Conservation (phyloP, 495 filamentous ascomycete genomes). For the Podospora conica region DNA sequence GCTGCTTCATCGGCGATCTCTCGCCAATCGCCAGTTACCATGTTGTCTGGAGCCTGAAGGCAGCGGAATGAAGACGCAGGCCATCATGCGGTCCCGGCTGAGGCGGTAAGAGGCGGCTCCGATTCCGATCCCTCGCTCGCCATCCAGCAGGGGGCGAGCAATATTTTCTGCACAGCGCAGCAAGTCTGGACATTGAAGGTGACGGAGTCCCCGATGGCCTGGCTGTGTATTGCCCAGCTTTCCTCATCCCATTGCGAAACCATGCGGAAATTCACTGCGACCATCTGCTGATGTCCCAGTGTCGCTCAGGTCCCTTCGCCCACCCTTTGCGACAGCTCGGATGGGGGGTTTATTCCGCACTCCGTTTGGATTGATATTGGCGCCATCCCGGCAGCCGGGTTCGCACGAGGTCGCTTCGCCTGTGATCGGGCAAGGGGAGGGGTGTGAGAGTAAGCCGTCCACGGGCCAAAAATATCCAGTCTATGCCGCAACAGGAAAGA, state of each 20-base stretch:
- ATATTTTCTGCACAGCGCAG: conserved; percentile 7
- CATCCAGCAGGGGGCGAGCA: neutral
- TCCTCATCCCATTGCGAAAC: neutral
- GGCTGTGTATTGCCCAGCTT: neutral
- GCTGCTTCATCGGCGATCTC: neutral
- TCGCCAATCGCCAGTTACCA: neutral
- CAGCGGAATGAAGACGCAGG: neutral
- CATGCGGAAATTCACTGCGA: neutral
- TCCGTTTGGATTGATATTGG: neutral
- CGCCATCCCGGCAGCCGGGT: conserved; percentile 3
- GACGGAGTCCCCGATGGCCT: neutral
- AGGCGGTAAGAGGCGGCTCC: conserved; percentile 3
- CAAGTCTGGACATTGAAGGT: neutral
- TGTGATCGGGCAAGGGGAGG: neutral
- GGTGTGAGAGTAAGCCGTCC: neutral
- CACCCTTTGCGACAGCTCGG: neutral
- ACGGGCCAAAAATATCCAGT: neutral
- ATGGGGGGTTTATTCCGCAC: neutral
- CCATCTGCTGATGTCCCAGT: neutral
- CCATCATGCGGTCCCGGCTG: conserved; percentile 1
- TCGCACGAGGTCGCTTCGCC: neutral
- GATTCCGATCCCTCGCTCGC: neutral
- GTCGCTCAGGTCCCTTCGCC: neutral
- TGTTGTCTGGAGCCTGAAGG: neutral
- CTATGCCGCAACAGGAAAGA: neutral